Conservation (phyloP, 495 filamentous ascomycete species). For the Penicillium bovifimosum region DNA sequence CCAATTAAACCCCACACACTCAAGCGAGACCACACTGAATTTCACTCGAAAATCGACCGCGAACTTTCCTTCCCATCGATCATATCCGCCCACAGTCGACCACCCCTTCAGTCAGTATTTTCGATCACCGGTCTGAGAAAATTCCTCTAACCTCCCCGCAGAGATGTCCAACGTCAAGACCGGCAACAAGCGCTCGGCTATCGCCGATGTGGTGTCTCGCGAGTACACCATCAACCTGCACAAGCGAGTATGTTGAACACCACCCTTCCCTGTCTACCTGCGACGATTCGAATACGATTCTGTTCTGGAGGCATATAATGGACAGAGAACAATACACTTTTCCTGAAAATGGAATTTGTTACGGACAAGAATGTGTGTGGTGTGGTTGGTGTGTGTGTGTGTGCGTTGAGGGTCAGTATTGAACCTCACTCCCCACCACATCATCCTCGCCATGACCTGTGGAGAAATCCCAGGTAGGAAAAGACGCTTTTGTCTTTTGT, state of each 20-base stretch:
- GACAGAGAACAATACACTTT: slow-evolving; percentile 28
- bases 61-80: slow-evolving; percentile 35
- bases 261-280: slow-evolving; percentile 12
- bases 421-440: not conserved
- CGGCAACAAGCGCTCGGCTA: slow-evolving; percentile 86
- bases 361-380: slow-evolving; percentile 17
- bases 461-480: slow-evolving; percentile 7
- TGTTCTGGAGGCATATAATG: slow-evolving; percentile 24
- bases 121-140: not conserved
- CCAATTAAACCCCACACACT: slow-evolving; percentile 25
- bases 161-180: slow-evolving; percentile 66
- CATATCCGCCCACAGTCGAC: slow-evolving; percentile 44
- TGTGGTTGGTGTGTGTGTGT: slow-evolving; percentile 10
- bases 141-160: slow-evolving; percentile 26
- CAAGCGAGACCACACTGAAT: slow-evolving; percentile 47
- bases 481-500: slow-evolving; percentile 1
- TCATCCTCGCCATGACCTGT: slow-evolving; percentile 5
- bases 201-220: slow-evolving; percentile 95
- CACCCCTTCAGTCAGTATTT: slow-evolving; percentile 38
- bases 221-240: slow-evolving; percentile 99
- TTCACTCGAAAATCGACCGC: slow-evolving; percentile 31
- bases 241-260: slow-evolving; percentile 83
- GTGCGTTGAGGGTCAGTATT: slow-evolving; percentile 3
- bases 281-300: slow-evolving; percentile 20
- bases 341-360: slow-evolving; percentile 21